Base-by-base conservation (phyloP, 108 stramenopile genomes). In the Fragilariopsis cylindrus region DNA sequence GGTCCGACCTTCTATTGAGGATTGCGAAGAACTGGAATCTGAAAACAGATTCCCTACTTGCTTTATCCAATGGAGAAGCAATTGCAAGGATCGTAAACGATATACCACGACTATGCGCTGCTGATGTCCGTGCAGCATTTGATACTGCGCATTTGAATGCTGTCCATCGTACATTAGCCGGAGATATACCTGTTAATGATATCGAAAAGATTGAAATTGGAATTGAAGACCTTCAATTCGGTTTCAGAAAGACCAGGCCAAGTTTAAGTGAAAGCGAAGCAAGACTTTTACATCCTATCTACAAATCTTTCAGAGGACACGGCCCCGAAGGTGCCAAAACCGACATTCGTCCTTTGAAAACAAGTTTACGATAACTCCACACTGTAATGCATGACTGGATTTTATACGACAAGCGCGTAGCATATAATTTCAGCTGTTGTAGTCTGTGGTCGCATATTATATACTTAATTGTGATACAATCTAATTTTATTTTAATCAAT, bases 81-180 rank as follows among this genome's bases (percentile, higher is more conserved):
- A 9, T 71, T 39, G 49, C 45, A n/a, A 18, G 12, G 8, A n/a
- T 60, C 3, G 57, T 18, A 4, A 48, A 57, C 8, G 63, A 50
- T 50, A 52, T 50, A 40, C 58, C 46, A 15, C 39, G 60, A 48
- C 60, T 95, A 47, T 87, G 85, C 55, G 82, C 92, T 16, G 92
- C 95, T 2, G 95, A 96, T 80, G 69, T 96, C 63, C 88, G 87
- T 65, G 92, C 90, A 5, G 88, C 87, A 1, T 69, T 90, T 71
- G 84, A 88, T 71, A 89, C 91, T 3, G 95, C 95, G 7, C 88
- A 93, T 56, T 69, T 96, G 46, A 76, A 82, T 45, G 85, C 88
- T 44, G 85, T 93, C 54, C 92, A 92, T 60, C 67, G 77, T n/a
- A 18, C 39, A 21, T 60, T 80, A 47, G 21, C 57, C 21, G 60